phyloP scores from a whole-genome alignment of 73 alveolate species.

The Paramecium caudatum region DNA sequence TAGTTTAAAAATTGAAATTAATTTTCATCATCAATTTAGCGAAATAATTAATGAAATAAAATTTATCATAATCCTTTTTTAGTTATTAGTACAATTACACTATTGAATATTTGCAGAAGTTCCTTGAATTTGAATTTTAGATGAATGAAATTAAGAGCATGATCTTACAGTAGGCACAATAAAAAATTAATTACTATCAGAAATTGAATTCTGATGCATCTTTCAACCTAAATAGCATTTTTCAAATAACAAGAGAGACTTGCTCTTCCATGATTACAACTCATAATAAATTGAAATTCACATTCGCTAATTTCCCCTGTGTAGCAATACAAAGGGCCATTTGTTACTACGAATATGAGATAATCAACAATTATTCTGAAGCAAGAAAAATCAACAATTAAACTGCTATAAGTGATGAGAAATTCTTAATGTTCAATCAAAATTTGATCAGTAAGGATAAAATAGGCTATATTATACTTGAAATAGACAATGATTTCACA shows the following conservation, averaged over 20 bases:
- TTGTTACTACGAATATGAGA: slow-evolving; percentile 6
- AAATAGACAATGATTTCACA: slow-evolving; percentile 1
- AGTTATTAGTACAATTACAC: neutral
- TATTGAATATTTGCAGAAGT: slow-evolving; percentile 1
- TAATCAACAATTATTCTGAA: slow-evolving; percentile 17
- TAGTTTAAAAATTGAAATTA: neutral
- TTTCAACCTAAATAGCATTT: neutral
- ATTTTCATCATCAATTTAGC: neutral
- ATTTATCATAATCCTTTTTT: neutral
- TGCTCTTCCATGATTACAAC: neutral
- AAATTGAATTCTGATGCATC: neutral
- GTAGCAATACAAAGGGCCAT: neutral
- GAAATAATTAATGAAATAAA: neutral
- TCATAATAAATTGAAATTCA: neutral
- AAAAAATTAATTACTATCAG: neutral
- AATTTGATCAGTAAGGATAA: neutral
- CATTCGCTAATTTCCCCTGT: neutral
- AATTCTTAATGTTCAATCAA: slow-evolving; percentile 15
- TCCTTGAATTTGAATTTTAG: neutral
- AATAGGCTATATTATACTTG: neutral
- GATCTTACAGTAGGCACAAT: neutral
- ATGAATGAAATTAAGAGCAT: neutral
- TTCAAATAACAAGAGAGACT: slow-evolving; percentile 8
- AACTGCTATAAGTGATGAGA: slow-evolving; percentile 38
- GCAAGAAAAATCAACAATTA: neutral